A percentile compares a stretch with the other conserved stretches of the same genome.
phyloP scores from a whole-genome alignment of 139 green algal genomes.

The Chlamydomonas schloesseri region DNA sequence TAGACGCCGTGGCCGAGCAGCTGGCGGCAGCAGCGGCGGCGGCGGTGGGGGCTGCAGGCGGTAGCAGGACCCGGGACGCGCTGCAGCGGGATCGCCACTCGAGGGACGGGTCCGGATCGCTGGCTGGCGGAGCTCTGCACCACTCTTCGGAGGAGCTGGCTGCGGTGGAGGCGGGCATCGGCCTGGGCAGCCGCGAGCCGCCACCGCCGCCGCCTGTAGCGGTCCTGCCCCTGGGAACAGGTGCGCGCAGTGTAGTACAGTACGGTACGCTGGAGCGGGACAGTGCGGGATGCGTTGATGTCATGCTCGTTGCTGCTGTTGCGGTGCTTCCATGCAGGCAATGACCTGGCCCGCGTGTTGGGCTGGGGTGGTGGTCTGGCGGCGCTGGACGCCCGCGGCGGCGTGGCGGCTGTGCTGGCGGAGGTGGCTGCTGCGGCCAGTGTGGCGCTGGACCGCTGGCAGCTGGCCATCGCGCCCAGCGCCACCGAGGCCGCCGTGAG shows the following conservation, averaged over 20 bases:
- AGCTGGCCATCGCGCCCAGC: slow-evolving; percentile 27
- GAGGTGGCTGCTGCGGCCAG: slow-evolving; percentile 71
- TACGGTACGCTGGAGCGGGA: background rate
- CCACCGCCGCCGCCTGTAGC: slow-evolving; percentile 78
- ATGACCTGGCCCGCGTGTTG: slow-evolving; percentile 89
- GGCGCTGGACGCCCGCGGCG: slow-evolving; percentile 10
- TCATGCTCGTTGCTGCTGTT: too few species aligned
- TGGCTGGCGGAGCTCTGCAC: too few species aligned
- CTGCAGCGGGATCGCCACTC: too few species aligned
- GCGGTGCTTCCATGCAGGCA: slow-evolving; percentile 59
- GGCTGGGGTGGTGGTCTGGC: slow-evolving; percentile 80
- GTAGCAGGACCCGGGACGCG: too few species aligned
- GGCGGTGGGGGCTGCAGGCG: background rate
- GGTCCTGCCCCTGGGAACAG: slow-evolving; percentile 86
- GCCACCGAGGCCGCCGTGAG: background rate
- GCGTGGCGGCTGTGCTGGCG: slow-evolving; percentile 56
- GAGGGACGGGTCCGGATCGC: too few species aligned
- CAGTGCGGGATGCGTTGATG: too few species aligned
- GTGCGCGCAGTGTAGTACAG: slow-evolving; percentile 37
- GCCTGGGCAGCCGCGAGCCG: background rate
- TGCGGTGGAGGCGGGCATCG: too few species aligned
- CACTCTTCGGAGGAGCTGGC: too few species aligned
- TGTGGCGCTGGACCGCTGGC: slow-evolving; percentile 80
- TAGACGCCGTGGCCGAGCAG: slow-evolving; percentile 56
- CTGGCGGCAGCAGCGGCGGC: slow-evolving; percentile 13